phyloP scores from a whole-genome alignment of 2,329 filamentous ascomycete genomes.

The Cordyceps fumosorosea region DNA sequence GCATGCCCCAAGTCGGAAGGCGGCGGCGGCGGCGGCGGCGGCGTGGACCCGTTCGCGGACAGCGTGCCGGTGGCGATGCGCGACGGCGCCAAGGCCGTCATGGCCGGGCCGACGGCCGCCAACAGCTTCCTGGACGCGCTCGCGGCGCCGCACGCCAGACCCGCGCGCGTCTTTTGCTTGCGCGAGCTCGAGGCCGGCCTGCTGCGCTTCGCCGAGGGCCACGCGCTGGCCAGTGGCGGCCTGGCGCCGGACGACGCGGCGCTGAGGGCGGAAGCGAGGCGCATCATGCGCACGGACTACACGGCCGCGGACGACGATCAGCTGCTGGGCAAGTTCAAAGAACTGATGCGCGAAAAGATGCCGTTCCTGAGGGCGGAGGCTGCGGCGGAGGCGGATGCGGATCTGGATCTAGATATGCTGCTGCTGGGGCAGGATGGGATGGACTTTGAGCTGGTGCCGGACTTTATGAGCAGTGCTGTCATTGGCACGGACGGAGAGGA shows the following conservation, averaged over 20 bases:
- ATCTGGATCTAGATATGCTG: constrained; percentile 31
- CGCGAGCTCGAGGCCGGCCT: constrained; percentile 52
- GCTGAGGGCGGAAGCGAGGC: constrained; percentile 39
- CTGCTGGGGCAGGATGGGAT: constrained; percentile 29
- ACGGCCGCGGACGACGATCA: constrained; percentile 50
- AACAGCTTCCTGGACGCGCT: constrained; percentile 43
- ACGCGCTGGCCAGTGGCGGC: constrained; percentile 30
- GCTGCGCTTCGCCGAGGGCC: constrained; percentile 38
- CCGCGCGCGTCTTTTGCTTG: constrained; percentile 50
- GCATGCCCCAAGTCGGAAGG: constrained; percentile 35
- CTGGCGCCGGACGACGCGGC: constrained; percentile 41
- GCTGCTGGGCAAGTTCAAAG: constrained; percentile 49
- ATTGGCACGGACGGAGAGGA: neutral
- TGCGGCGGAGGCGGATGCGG: constrained; percentile 17
- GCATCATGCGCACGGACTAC: constrained; percentile 37
- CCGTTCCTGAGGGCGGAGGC: constrained; percentile 9
- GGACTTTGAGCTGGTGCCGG: constrained; percentile 34
- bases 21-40: too few relatives aligned
- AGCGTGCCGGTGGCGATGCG: constrained; percentile 28
- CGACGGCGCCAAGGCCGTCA: constrained; percentile 34
- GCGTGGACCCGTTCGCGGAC: constrained; percentile 29
- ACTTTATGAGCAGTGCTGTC: constrained; percentile 13
- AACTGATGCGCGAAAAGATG: constrained; percentile 31
- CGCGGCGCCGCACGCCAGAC: constrained; percentile 36
- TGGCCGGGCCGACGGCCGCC: constrained; percentile 35